Base-by-base conservation (phyloP, 1,284 basidiomycete genomes). In the Ganoderma boninense region DNA sequence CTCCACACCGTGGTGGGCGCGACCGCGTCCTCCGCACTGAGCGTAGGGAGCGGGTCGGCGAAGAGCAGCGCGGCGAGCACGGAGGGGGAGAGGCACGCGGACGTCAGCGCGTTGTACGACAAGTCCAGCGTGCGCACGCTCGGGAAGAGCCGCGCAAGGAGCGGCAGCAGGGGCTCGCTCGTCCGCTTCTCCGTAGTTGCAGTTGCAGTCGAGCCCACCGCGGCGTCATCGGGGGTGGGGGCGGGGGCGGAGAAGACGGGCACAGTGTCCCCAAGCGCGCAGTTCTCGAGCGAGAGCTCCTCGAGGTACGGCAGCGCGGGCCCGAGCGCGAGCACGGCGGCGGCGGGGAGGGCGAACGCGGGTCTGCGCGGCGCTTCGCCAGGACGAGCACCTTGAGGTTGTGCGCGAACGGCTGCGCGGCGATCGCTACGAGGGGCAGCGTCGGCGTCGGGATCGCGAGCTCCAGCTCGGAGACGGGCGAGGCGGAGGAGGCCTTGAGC, bases 251-350 rank as follows among this genome's bases (percentile, higher is more conserved):
- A 77, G 2, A 83, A 78, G 14, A 90, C 84, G 1, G 86, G 71
- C 18, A 93, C 84, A 1, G 78, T 76, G 76, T 94, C 91, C 10
- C 83, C 76, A 8, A 95, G 82, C 70, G 87, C 87, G 74, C 94
- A 95, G 23, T 90, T 90, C 74, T 92, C 91, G 35, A 95, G 79
- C 72, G 83, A 84, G 10, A 95, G 85, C 75, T 94, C 92, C 77
- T 94, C 92, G 23, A 95, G 81, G 52, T 79, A 80, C 0, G 92
- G 92, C 54, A 95, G 81, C 46, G 65, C 89, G 80, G 1, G 82
- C 80, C 5, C 79, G 14, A 18, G 35, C 18, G 20, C 64, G 23
- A 18, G 35, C 18, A 6, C 64, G 18, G 80, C 75, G n/a, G 66
- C 75, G 29, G 75, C 64, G 2, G 91, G 91, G 13, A 94, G 76